Evolutionary conservation across 2,329 filamentous ascomycete species (phyloP).

Genomic region (Gnomoniopsis sp.): DNA sequence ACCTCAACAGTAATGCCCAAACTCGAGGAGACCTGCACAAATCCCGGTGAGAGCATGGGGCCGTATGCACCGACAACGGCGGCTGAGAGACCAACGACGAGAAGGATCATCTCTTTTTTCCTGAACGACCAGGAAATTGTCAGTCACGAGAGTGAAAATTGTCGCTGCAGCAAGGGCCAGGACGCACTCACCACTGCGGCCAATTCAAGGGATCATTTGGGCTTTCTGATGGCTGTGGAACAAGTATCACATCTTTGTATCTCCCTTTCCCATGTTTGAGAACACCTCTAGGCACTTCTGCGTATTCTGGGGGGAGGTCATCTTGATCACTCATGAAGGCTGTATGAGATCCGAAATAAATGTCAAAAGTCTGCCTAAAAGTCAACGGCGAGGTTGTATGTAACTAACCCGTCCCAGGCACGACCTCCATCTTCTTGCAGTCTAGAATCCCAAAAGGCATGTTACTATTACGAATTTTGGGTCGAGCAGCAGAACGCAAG

Average conservation of each 20-base stretch:
- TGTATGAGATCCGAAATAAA: slow-evolving; percentile 16
- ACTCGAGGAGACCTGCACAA: slow-evolving; percentile 40
- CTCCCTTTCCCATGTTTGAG: slow-evolving; percentile 33
- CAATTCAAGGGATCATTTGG: slow-evolving; percentile 48
- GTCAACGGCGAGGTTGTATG: no score
- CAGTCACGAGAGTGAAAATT: background rate
- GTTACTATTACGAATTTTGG: slow-evolving; percentile 6
- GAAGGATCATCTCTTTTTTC: slow-evolving; percentile 41
- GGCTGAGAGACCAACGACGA: slow-evolving; percentile 42
- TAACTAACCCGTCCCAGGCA: slow-evolving; percentile 45
- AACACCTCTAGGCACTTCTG: slow-evolving; percentile 36
- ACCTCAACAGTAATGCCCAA: slow-evolving; percentile 40
- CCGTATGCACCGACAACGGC: slow-evolving; percentile 48
- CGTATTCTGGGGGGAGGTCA: slow-evolving; percentile 44
- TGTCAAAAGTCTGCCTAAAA: background rate
- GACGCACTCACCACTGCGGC: slow-evolving; percentile 33
- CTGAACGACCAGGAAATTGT: background rate
- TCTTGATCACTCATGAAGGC: slow-evolving; percentile 43
- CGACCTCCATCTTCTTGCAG: slow-evolving; percentile 38
- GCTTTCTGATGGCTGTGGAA: slow-evolving; percentile 44
- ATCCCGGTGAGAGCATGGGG: slow-evolving; percentile 48
- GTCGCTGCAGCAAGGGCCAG: background rate
- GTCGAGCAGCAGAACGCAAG: no score
- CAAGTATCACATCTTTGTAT: slow-evolving; percentile 31
- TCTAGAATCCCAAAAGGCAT: slow-evolving; percentile 49